Evolutionary conservation across 306 rosid genomes (phyloP).

Genomic region (Cucurbita moschata): DNA sequence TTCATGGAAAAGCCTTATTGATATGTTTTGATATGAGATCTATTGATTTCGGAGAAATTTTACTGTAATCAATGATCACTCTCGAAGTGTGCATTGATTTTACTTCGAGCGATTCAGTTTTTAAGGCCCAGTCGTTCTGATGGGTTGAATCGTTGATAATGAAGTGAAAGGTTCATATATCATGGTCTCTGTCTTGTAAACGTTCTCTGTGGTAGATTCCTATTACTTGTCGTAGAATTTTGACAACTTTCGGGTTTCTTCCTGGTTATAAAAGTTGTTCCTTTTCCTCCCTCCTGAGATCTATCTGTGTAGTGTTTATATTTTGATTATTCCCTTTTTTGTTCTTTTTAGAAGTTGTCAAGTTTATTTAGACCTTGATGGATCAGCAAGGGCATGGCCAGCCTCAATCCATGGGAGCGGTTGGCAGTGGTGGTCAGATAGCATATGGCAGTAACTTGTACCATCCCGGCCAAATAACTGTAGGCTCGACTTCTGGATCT

Average conservation of each 20-base stretch:
- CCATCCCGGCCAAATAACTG: conserved; percentile 17
- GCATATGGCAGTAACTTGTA: conserved; percentile 20
- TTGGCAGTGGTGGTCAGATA: conserved; percentile 20
- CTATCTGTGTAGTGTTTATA: background rate
- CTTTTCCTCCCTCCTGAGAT: background rate
- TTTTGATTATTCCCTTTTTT: background rate
- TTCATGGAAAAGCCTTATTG: background rate
- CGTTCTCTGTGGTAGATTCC: background rate
- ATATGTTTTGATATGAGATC: background rate
- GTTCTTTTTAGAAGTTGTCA: background rate
- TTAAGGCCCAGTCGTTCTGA: background rate
- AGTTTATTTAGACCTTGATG: conserved; percentile 11
- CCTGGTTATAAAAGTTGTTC: background rate
- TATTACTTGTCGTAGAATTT: background rate
- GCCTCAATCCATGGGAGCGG: conserved; percentile 17
- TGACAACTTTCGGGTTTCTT: background rate
- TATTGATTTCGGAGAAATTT: background rate
- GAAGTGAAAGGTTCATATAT: background rate
- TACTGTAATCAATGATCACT: background rate
- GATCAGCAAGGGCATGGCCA: conserved; percentile 25
- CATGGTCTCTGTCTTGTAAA: background rate
- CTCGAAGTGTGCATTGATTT: background rate
- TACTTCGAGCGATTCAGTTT: background rate
- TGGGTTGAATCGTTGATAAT: background rate
- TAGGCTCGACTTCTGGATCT: conserved; percentile 9